Conservation (phyloP, 192 early-diverging fungal species). For the Coemansia sp. region DNA sequence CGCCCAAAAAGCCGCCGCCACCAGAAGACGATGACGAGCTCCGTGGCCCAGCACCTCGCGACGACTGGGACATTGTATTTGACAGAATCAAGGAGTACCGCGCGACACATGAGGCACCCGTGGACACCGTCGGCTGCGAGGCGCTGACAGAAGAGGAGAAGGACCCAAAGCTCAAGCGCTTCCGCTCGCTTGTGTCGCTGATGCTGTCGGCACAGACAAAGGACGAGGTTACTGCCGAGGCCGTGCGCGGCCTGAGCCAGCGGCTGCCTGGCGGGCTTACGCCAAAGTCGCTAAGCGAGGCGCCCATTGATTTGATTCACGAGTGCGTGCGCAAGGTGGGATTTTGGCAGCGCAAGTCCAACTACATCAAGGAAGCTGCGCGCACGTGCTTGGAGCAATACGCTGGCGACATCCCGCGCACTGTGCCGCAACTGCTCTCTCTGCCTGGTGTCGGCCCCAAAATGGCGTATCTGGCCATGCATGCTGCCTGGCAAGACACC, state of each 20-base stretch:
- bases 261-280: slow-evolving; percentile 74
- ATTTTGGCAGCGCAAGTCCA: slow-evolving; percentile 87
- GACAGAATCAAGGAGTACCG: slow-evolving; percentile 72
- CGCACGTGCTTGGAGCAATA: slow-evolving; percentile 71
- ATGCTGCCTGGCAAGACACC: slow-evolving; percentile 79
- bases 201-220: slow-evolving; percentile 95
- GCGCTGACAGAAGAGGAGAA: slow-evolving; percentile 62
- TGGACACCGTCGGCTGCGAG: slow-evolving; percentile 90
- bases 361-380: slow-evolving; percentile 80
- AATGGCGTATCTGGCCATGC: slow-evolving; percentile 87
- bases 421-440: slow-evolving; percentile 72
- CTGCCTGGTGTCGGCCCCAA: slow-evolving; percentile 95
- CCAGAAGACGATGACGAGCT: slow-evolving; percentile 45
- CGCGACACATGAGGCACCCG: slow-evolving; percentile 67
- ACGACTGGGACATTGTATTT: slow-evolving; percentile 69
- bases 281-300: slow-evolving; percentile 64
- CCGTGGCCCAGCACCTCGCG: slow-evolving; percentile 44
- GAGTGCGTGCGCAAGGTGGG: slow-evolving; percentile 79
- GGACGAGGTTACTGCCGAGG: slow-evolving; percentile 83
- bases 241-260: slow-evolving; percentile 66
- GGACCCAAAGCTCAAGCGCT: slow-evolving; percentile 65
- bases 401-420: slow-evolving; percentile 81
- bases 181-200: slow-evolving; percentile 82
- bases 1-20: slow-evolving; percentile 20
- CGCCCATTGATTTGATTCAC: slow-evolving; percentile 67